These are phyloP conservation scores for Coniella lustricola DNA, from an alignment of 2,329 filamentous ascomycete species.

Conservation along the genomic window DNA sequence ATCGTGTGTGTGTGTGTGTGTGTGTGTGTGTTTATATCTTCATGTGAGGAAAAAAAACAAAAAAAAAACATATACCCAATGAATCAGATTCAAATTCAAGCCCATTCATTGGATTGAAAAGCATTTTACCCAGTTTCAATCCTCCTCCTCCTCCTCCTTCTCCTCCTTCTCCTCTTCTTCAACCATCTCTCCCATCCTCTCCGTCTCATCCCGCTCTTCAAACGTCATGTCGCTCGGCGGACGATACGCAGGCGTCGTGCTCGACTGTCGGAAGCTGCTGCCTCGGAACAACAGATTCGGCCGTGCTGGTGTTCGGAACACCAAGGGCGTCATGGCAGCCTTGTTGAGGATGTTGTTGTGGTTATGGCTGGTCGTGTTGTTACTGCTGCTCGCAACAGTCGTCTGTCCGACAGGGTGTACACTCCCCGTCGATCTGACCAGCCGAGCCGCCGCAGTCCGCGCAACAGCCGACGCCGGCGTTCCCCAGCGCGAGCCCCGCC, in stretches of 20 bases:
- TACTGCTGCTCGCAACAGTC: no score
- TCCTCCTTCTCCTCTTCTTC: neutral
- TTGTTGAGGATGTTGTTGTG: no score
- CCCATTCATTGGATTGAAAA: no score
- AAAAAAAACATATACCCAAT: no score
- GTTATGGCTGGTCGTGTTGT: no score
- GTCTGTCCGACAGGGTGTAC: no score
- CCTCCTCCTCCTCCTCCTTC: neutral
- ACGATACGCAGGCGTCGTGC: constrained; percentile 14
- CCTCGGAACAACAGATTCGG: neutral
- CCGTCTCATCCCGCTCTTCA: constrained; percentile 11
- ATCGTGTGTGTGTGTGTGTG: no score
- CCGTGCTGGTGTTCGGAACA: constrained; percentile 12
- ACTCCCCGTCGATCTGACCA: no score
- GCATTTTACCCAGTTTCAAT: no score
- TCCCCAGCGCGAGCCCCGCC: constrained; percentile 13
- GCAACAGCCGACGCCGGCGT: constrained; percentile 13
- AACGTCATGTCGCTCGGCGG: constrained; percentile 14
- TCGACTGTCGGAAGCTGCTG: constrained; percentile 5
- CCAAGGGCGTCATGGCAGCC: constrained; percentile 4
- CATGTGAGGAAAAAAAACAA: no score
- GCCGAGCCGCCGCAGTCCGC: constrained; percentile 6
- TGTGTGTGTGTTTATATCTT: no score
- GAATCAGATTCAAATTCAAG: no score
- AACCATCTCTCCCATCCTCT: neutral